Base-by-base conservation (phyloP, 768 basidiomycete genomes). In the Suillus sp. region DNA sequence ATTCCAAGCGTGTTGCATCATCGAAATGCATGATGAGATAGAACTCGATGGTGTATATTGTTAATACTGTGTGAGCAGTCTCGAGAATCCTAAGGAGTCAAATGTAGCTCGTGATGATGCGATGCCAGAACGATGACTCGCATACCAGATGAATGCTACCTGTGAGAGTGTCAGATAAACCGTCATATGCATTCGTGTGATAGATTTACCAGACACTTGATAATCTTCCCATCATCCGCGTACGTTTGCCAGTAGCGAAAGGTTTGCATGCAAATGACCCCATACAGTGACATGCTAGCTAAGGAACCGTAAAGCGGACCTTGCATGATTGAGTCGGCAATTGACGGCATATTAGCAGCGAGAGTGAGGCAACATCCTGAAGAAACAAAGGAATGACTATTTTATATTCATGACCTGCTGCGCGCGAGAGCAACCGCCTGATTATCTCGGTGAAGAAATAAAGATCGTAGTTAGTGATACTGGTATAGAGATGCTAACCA, bases 201-300 rank as follows among this genome's bases (percentile, higher is more conserved):
- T 20, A 27, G 13, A 40, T 7, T 38, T 42, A 69, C 51, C 22
- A 43, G 20, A 47, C 58, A 64, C 43, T 64, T 64, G 7, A 69
- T 27, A 22, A 22, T 10, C 3, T 45, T 62, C 18, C 32, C 59
- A 42, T 69, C 68, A 11, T 42, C n/a, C 5, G 38, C 37, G 16
- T 66, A 66, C 11, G 61, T 58, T 3, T 14, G 48, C 27, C 54
- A 58, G 40, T 69, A 69, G 38, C 47, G 56, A 43, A 69, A 69
- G 4, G 59, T 63, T 38, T 69, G 68, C 62, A 67, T 54, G 60
- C 68, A 69, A 37, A 69, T 57, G 16, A 68, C 58, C 6, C 68
- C 62, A 8, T 68, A 68, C 7, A 68, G 57, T 16, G 61, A 10
- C 58, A 64, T 59, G 2, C 63, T 64, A 3, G 59, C 55, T 0